phyloP scores from a whole-genome alignment of 257 asterid genomes.

The Gentiana straminea region DNA sequence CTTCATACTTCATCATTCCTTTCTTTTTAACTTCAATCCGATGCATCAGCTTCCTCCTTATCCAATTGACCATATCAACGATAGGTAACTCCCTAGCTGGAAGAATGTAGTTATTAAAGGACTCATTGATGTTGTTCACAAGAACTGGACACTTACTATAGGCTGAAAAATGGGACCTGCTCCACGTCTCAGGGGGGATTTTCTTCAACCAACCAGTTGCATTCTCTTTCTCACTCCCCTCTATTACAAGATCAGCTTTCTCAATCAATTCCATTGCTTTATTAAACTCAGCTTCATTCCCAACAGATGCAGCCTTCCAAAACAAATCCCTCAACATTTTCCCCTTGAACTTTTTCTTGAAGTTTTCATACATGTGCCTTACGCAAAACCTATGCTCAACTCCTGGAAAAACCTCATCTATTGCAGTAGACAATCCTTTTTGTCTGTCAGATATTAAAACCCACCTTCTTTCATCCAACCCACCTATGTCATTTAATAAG shows the following conservation, averaged over 20 bases:
- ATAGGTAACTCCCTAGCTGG: neutral
- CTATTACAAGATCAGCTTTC: neutral
- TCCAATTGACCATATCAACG: no score
- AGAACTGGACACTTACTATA: neutral
- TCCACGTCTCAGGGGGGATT: neutral
- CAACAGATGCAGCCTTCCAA: neutral
- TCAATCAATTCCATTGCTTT: neutral
- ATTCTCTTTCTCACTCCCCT: neutral
- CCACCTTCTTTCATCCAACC: neutral
- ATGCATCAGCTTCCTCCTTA: no score
- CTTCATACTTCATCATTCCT: neutral
- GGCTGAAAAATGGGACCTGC: neutral
- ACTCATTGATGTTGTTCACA: neutral
- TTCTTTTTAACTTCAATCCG: no score
- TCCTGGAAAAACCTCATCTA: no score
- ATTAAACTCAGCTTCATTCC: neutral
- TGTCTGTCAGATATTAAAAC: neutral
- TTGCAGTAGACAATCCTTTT: no score
- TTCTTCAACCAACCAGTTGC: neutral
- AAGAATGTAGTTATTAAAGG: neutral
- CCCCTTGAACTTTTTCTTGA: neutral
- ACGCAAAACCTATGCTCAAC: slow-evolving; percentile 1
- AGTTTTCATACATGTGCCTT: slow-evolving; percentile 1
- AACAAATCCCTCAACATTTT: neutral
- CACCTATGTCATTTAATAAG: neutral